Percentiles rank a stretch among this genome's conserved stretches.
Conservation (phyloP, 208 protist genomes). For the Phytomonas sp. region DNA sequence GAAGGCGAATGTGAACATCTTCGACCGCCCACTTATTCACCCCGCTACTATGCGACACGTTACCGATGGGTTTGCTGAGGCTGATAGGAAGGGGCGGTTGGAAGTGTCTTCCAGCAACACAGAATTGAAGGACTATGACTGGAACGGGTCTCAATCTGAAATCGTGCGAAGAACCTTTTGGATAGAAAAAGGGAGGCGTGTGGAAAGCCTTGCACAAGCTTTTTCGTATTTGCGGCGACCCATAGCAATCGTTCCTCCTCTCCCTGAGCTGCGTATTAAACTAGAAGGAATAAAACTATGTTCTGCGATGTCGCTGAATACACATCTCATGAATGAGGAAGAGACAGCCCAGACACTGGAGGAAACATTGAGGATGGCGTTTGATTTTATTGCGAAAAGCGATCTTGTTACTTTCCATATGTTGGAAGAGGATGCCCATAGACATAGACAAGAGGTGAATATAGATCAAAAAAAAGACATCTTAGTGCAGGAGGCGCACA, state of each 20-base stretch:
- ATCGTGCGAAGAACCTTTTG: neutral
- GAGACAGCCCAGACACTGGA: constrained; percentile 12
- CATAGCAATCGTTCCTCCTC: constrained; percentile 25
- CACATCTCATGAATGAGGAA: constrained; percentile 13
- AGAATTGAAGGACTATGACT: neutral
- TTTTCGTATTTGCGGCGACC: constrained; percentile 15
- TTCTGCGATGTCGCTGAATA: neutral
- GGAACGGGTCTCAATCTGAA: neutral
- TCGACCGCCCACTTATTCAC: constrained; percentile 18
- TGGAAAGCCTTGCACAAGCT: constrained; percentile 14
- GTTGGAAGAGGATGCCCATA: constrained; percentile 1
- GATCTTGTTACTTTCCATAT: constrained; percentile 3
- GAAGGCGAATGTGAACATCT: constrained; percentile 31
- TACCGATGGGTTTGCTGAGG: neutral
- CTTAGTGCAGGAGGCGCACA: neutral
- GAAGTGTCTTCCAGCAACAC: neutral
- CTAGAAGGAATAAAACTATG: neutral
- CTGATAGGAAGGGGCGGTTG: neutral
- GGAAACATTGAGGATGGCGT: constrained; percentile 16
- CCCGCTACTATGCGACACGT: neutral
- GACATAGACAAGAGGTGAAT: neutral
- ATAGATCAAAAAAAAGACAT: neutral
- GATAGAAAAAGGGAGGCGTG: neutral
- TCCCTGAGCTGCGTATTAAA: constrained; percentile 5
- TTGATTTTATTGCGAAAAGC: constrained; percentile 19